Evolutionary conservation across 2,329 filamentous ascomycete species (phyloP).

Genomic region (Trichophyton benhamiae): DNA sequence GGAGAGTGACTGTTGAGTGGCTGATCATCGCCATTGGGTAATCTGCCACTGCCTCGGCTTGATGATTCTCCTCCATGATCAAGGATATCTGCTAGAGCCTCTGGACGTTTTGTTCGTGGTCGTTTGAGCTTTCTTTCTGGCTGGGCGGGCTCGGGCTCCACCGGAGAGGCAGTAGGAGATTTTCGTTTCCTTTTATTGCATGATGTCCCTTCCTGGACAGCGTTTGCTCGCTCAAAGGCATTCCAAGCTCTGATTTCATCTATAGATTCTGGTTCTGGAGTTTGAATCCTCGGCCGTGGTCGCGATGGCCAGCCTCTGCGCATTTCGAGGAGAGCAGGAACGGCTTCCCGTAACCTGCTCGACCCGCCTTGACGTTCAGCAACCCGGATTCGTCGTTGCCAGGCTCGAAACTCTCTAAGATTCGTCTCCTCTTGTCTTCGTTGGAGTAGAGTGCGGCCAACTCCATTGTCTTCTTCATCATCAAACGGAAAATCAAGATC

Average conservation of each 20-base stretch:
- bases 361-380: slow-evolving; percentile 66
- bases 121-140: slow-evolving; percentile 78
- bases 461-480: slow-evolving; percentile 46
- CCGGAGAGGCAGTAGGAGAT: slow-evolving; percentile 60
- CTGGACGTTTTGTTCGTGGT: slow-evolving; percentile 62
- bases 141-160: slow-evolving; percentile 51
- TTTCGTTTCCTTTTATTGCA: slow-evolving; percentile 56
- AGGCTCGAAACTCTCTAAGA: slow-evolving; percentile 52
- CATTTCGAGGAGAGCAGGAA: slow-evolving; percentile 48
- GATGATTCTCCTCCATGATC: slow-evolving; percentile 27
- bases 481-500: slow-evolving; percentile 80
- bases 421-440: slow-evolving; percentile 38
- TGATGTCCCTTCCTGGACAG: slow-evolving; percentile 42
- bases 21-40: slow-evolving; percentile 21
- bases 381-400: slow-evolving; percentile 73
- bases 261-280: slow-evolving; percentile 54
- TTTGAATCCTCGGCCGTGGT: slow-evolving; percentile 28
- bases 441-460: slow-evolving; percentile 45
- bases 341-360: slow-evolving; percentile 58
- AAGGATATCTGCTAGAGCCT: slow-evolving; percentile 34
- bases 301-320: slow-evolving; percentile 31
- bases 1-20: slow-evolving; percentile 16
- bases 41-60: slow-evolving; percentile 22
- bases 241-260: slow-evolving; percentile 84
- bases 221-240: slow-evolving; percentile 72